Conservation (phyloP, 2,329 filamentous ascomycete species). For the Leptographium procerum region DNA sequence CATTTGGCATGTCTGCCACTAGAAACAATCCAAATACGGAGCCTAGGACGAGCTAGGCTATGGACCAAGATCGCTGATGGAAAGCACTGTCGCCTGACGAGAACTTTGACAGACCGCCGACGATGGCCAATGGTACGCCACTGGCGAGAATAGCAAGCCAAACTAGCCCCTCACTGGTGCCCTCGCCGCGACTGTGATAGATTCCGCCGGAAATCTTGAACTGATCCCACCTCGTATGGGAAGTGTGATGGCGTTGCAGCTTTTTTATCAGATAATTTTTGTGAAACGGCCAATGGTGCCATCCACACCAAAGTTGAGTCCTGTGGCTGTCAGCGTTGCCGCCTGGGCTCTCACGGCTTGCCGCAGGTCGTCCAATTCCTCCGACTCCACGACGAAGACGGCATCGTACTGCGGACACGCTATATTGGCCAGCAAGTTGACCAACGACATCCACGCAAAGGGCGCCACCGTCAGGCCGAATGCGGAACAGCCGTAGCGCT, state of each 20-base stretch:
- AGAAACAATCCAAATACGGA: background rate
- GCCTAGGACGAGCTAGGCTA: background rate
- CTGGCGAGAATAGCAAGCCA: no score
- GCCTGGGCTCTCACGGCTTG: background rate
- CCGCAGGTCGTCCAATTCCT: background rate
- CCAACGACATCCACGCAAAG: background rate
- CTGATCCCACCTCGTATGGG: background rate
- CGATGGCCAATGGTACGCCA: background rate
- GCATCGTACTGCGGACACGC: background rate
- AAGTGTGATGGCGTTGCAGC: background rate
- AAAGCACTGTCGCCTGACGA: background rate
- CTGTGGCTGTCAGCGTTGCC: background rate
- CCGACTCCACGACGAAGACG: background rate
- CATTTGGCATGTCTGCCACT: background rate
- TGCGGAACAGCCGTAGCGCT: background rate
- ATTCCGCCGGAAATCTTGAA: background rate
- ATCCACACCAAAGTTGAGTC: background rate
- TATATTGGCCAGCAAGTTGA: background rate
- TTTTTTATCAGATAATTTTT: background rate
- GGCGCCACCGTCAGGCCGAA: background rate
- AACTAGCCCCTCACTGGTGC: no score
- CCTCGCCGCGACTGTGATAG: background rate
- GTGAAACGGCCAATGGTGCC: background rate
- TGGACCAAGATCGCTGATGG: background rate
- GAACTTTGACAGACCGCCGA: background rate